Evolutionary conservation across 805 yeast genomes (phyloP), one percentile per base, ranked within the genome.

Genomic region (Hanseniaspora occidentalis): DNA sequence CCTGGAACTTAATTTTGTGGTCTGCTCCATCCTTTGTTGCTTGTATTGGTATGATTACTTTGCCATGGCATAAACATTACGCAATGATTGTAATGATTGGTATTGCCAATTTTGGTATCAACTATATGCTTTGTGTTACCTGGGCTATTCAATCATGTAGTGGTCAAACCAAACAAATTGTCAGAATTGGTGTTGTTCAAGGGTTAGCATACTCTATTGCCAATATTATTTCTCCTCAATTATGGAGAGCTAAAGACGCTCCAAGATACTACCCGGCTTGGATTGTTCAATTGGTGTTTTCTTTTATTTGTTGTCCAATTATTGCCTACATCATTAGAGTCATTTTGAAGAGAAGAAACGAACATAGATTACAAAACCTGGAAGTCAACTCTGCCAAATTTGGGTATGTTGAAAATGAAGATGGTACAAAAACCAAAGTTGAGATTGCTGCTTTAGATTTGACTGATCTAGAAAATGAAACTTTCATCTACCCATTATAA

Each of bases 231-330:
- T 67, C 76, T 3, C 78, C 79, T 3, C 79, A 73, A 50, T 50
- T 74, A 26, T 75, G 78, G 77, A 61, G 64, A 50, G 57, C 50
- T 7, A 52, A 48, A n/a, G 69, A 67, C 46, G 62, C 66, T 6
- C 78, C 79, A 37, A 54, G 66, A 42, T 69, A 62, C 47, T 44
- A 52, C 13, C 61, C 66, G 2, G 69, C 75, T 7, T 68, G 80
- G 79, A 59, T 66, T 40, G 74, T 72, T 9, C 79, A 73, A 49
- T 70, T 73, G 38, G 74, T 72, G 9, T 47, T 71, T n/a, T 64
- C 73, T 8, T 74, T 70, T 50, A 54, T 61, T 29, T 33, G 58
- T 9, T 69, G 77, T 1, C 77, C 79, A 3, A 36, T 59, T 2
- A 24, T 70, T 14, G 60, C 70, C 4, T 39, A 67, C 3, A 57